These are phyloP conservation scores for Aspergillus novofumigatus DNA, from an alignment of 2,329 filamentous ascomycete genomes.

Conservation along the genomic window DNA sequence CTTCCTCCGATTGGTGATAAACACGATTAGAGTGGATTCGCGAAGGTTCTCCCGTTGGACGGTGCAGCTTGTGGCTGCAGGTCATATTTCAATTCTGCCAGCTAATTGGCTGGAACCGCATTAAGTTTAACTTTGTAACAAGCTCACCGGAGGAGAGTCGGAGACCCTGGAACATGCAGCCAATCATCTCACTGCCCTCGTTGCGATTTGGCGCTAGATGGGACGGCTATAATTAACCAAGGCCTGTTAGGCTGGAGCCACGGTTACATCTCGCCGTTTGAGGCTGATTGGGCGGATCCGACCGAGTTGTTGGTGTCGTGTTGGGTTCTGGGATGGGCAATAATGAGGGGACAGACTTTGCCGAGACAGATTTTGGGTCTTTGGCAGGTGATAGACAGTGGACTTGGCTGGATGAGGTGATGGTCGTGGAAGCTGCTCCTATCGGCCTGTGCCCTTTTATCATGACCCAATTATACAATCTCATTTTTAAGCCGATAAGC, in stretches of 20 bases:
- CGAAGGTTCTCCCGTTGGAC: neutral
- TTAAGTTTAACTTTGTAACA: neutral
- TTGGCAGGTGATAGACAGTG: neutral
- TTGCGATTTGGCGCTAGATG: too few relatives aligned
- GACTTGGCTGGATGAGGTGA: too few relatives aligned
- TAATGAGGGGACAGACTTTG: too few relatives aligned
- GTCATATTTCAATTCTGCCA: neutral
- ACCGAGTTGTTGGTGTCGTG: too few relatives aligned
- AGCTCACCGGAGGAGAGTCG: neutral
- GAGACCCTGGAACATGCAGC: too few relatives aligned
- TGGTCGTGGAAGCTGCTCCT: neutral
- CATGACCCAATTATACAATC: neutral
- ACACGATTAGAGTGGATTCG: neutral
- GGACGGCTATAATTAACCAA: neutral
- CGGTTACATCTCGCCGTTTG: too few relatives aligned
- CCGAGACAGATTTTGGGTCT: too few relatives aligned
- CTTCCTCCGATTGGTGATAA: neutral
- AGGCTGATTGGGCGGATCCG: too few relatives aligned
- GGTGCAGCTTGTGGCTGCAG: neutral
- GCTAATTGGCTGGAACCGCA: neutral
- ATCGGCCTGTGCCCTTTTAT: neutral
- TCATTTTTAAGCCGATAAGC: neutral
- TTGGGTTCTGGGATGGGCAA: too few relatives aligned
- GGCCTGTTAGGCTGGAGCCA: too few relatives aligned
- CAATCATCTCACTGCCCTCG: too few relatives aligned